Evolutionary conservation across 192 early-diverging fungal species (phyloP).

Genomic region (Coemansia sp.): DNA sequence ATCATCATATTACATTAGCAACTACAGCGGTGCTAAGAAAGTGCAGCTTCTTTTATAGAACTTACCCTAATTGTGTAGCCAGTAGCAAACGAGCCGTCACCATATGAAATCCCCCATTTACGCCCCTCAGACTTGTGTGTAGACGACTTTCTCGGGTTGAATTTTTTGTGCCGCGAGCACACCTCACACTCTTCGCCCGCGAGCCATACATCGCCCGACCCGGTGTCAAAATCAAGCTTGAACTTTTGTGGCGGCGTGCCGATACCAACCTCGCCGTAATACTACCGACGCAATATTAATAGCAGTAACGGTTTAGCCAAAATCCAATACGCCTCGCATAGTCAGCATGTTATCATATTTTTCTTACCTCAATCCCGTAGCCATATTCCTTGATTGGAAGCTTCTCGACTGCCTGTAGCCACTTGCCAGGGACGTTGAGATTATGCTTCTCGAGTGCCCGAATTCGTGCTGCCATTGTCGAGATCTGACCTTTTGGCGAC

Average conservation of each 20-base stretch:
- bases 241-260: slow-evolving; percentile 68
- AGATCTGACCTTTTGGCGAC: slow-evolving; percentile 27
- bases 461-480: slow-evolving; percentile 39
- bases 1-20: background rate
- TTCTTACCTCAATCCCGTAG: slow-evolving; percentile 48
- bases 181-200: slow-evolving; percentile 50
- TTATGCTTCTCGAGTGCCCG: slow-evolving; percentile 41
- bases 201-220: slow-evolving; percentile 71
- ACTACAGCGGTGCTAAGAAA: background rate
- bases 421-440: slow-evolving; percentile 45
- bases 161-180: slow-evolving; percentile 51
- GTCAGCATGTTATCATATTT: background rate
- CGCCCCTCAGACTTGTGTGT: slow-evolving; percentile 59
- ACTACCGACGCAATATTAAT: slow-evolving; percentile 36
- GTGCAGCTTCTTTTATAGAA: background rate
- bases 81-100: slow-evolving; percentile 59
- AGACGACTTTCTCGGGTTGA: slow-evolving; percentile 52
- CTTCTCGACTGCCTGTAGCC: slow-evolving; percentile 39
- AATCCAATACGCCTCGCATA: background rate
- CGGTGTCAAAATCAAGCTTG: slow-evolving; percentile 72
- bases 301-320: background rate
- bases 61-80: slow-evolving; percentile 45
- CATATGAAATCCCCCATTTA: slow-evolving; percentile 62
- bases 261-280: slow-evolving; percentile 64
- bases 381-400: slow-evolving; percentile 51